These are phyloP conservation scores for Myxozyma neglecta DNA, from an alignment of 805 yeast species.

Conservation along the genomic window DNA sequence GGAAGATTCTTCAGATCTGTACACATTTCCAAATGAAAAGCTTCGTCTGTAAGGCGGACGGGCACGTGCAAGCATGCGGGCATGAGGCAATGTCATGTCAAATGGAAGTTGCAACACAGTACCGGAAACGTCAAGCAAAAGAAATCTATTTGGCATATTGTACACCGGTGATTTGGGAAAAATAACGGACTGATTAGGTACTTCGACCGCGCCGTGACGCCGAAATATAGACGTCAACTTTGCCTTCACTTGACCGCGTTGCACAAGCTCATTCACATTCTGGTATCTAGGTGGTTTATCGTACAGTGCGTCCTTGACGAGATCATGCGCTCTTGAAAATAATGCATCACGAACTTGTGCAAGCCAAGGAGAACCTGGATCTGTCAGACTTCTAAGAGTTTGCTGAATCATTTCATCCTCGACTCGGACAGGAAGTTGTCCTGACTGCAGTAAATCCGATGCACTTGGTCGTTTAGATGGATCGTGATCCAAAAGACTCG, in stretches of 20 bases:
- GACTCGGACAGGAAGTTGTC: slow-evolving; percentile 81
- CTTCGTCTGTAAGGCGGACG: slow-evolving; percentile 57
- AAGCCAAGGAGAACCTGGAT: slow-evolving; percentile 92
- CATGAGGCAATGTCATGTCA: slow-evolving; percentile 87
- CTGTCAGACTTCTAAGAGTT: slow-evolving; percentile 79
- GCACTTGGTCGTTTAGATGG: slow-evolving; percentile 83
- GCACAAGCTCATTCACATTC: slow-evolving; percentile 50
- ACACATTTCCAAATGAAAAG: slow-evolving; percentile 78
- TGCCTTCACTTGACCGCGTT: slow-evolving; percentile 60
- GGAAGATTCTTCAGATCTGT: slow-evolving; percentile 46
- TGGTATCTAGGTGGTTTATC: slow-evolving; percentile 47
- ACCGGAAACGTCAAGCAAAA: slow-evolving; percentile 81
- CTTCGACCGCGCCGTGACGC: slow-evolving; percentile 85
- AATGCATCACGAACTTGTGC: slow-evolving; percentile 84
- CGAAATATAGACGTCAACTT: slow-evolving; percentile 64
- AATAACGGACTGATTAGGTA: slow-evolving; percentile 60
- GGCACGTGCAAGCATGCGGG: slow-evolving; percentile 73
- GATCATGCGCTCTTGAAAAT: slow-evolving; percentile 79
- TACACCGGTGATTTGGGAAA: slow-evolving; percentile 80
- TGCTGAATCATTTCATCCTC: slow-evolving; percentile 88
- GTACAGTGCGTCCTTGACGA: slow-evolving; percentile 81
- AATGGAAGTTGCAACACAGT: slow-evolving; percentile 85
- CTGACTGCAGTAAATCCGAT: slow-evolving; percentile 68
- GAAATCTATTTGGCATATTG: slow-evolving; percentile 55
- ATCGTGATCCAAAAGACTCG: slow-evolving; percentile 69